These are phyloP conservation scores for Colletotrichum brevisporum DNA, from an alignment of 2,329 filamentous ascomycete species.

Conservation along the genomic window DNA sequence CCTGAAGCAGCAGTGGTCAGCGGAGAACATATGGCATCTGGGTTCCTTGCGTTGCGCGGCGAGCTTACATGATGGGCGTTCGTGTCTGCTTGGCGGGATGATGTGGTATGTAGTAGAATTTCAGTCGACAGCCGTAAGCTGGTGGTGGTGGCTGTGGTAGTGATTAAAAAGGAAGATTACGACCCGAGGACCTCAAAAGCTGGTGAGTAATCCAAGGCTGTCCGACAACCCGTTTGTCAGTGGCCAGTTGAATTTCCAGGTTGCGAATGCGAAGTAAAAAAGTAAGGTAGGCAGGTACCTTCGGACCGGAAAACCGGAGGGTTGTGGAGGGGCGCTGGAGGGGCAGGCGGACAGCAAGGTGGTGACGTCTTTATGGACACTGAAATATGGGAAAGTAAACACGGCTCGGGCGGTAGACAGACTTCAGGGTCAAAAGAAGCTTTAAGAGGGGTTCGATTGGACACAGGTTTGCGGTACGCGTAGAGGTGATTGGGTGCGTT, in stretches of 20 bases:
- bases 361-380: slow-evolving; percentile 30
- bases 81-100: slow-evolving; percentile 8
- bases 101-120: background rate
- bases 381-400: slow-evolving; percentile 4
- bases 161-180: background rate
- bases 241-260: slow-evolving; percentile 27
- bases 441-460: slow-evolving; percentile 13
- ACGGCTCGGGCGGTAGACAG: background rate
- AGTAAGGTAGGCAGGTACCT: slow-evolving; percentile 8
- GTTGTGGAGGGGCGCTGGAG: slow-evolving; percentile 36
- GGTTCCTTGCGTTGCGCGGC: background rate
- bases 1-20: slow-evolving; percentile 64
- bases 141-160: background rate
- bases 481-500: slow-evolving; percentile 20
- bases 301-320: slow-evolving; percentile 20
- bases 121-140: background rate
- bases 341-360: slow-evolving; percentile 34
- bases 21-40: background rate
- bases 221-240: background rate
- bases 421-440: slow-evolving; percentile 3
- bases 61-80: slow-evolving; percentile 34
- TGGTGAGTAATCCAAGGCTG: slow-evolving; percentile 15
- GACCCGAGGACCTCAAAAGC: background rate
- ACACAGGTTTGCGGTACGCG: background rate
- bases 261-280: slow-evolving; percentile 35